A percentile compares a stretch with the other conserved stretches of the same genome.
Conservation (phyloP, 306 rosid species). For the Quercus cerris region DNA sequence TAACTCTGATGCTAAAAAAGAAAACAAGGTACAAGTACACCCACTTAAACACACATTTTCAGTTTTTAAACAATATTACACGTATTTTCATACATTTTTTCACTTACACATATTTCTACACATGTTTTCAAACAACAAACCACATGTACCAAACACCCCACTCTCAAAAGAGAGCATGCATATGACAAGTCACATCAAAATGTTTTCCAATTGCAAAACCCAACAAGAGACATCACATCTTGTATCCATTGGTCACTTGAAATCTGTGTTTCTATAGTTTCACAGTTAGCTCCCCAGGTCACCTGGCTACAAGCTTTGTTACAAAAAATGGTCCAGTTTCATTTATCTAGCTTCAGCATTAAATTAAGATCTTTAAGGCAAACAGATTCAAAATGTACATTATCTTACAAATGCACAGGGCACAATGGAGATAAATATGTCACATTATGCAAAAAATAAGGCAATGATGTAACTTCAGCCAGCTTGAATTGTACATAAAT, state of each 20-base stretch:
- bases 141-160: too few relatives aligned
- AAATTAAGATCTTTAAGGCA: neutral
- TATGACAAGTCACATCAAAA: neutral
- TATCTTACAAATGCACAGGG: neutral
- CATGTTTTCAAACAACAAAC: too few relatives aligned
- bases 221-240: neutral
- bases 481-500: neutral
- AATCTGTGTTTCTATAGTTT: neutral
- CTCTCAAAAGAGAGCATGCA: neutral
- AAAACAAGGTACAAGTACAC: too few relatives aligned
- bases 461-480: neutral
- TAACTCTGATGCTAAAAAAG: too few relatives aligned
- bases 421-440: neutral
- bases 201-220: neutral
- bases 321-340: neutral
- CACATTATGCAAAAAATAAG: neutral
- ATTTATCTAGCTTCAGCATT: neutral
- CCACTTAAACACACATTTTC: too few relatives aligned
- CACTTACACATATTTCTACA: too few relatives aligned
- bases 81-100: fast-evolving
- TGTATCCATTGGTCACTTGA: neutral
- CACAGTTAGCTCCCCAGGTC: neutral
- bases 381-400: neutral
- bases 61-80: too few relatives aligned
- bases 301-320: neutral